Conservation (phyloP, 2,329 filamentous ascomycete genomes). For the Chrysoporthe deuterocubensis region DNA sequence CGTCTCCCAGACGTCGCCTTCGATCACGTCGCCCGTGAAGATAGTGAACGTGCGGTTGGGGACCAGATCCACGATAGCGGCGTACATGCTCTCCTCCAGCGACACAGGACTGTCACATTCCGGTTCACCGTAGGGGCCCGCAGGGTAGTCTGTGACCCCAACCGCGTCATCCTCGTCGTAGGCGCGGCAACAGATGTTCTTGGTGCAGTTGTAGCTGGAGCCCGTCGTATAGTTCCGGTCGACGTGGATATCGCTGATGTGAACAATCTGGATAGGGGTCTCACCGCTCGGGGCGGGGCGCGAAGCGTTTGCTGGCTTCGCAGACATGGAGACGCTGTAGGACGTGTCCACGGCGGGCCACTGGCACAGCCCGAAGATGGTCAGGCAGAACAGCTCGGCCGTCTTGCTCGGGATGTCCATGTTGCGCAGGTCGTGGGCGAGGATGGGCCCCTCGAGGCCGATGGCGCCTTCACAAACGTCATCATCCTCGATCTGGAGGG, state of each 20-base stretch:
- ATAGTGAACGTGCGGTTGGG: slow-evolving; percentile 57
- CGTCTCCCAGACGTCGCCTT: slow-evolving; percentile 56
- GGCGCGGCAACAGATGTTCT: slow-evolving; percentile 62
- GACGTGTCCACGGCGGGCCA: slow-evolving; percentile 51
- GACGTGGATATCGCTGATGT: slow-evolving; percentile 64
- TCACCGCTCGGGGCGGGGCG: slow-evolving; percentile 49
- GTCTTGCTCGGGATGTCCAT: slow-evolving; percentile 54
- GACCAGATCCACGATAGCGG: slow-evolving; percentile 50
- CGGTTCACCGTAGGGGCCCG: slow-evolving; percentile 56
- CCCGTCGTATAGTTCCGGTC: slow-evolving; percentile 59
- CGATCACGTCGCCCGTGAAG: slow-evolving; percentile 64
- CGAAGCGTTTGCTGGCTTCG: slow-evolving; percentile 40
- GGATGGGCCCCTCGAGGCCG: slow-evolving; percentile 55
- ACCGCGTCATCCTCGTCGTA: slow-evolving; percentile 53
- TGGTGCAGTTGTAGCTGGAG: slow-evolving; percentile 57
- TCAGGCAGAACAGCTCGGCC: slow-evolving; percentile 55
- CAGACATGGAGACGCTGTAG: slow-evolving; percentile 48
- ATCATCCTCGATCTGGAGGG: slow-evolving; percentile 49
- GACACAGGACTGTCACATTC: slow-evolving; percentile 56
- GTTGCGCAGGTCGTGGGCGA: slow-evolving; percentile 52
- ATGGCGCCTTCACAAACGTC: slow-evolving; percentile 61
- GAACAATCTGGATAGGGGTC: slow-evolving; percentile 57
- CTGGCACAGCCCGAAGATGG: slow-evolving; percentile 57
- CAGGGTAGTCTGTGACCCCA: slow-evolving; percentile 52
- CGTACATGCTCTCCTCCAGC: slow-evolving; percentile 60